Conservation (phyloP, 2,329 filamentous ascomycete species). For the Fusarium sp. region DNA sequence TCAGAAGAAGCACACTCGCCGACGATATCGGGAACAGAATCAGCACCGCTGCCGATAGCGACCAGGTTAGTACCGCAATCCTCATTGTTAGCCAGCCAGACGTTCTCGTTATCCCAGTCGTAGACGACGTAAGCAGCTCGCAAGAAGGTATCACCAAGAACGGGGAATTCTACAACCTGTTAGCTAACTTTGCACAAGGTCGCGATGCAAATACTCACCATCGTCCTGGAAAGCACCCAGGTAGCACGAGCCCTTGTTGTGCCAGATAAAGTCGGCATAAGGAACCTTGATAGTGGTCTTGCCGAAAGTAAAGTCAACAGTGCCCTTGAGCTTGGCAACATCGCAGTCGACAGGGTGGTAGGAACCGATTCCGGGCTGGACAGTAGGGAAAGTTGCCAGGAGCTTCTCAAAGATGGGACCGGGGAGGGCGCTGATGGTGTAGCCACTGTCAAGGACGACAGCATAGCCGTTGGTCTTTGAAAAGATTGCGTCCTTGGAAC, state of each 20-base stretch:
- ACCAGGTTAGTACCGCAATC: slow-evolving; percentile 53
- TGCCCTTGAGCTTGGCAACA: slow-evolving; percentile 48
- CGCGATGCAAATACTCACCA: not conserved
- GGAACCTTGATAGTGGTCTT: slow-evolving; percentile 56
- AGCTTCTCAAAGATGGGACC: slow-evolving; percentile 61
- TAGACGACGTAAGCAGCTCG: slow-evolving; percentile 57
- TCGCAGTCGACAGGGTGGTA: slow-evolving; percentile 62
- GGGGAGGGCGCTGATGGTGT: slow-evolving; percentile 74
- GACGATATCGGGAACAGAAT: slow-evolving; percentile 46
- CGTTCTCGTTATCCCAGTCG: slow-evolving; percentile 53
- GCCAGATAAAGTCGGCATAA: slow-evolving; percentile 59
- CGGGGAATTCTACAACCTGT: slow-evolving; percentile 41
- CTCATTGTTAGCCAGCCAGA: slow-evolving; percentile 51
- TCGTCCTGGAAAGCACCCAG: slow-evolving; percentile 59
- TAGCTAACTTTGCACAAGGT: not conserved
- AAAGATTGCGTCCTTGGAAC: slow-evolving; percentile 58
- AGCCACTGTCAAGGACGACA: slow-evolving; percentile 74
- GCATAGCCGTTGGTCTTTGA: slow-evolving; percentile 49
- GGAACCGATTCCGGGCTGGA: slow-evolving; percentile 51
- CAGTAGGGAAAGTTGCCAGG: slow-evolving; percentile 55
- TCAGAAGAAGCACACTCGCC: slow-evolving; percentile 44
- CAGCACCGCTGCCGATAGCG: slow-evolving; percentile 52
- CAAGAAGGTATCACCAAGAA: slow-evolving; percentile 58
- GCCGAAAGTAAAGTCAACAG: slow-evolving; percentile 61
- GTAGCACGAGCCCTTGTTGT: slow-evolving; percentile 47